phyloP scores from a whole-genome alignment of 164 flowering plant genomes.

The Liriodendron chinense region DNA sequence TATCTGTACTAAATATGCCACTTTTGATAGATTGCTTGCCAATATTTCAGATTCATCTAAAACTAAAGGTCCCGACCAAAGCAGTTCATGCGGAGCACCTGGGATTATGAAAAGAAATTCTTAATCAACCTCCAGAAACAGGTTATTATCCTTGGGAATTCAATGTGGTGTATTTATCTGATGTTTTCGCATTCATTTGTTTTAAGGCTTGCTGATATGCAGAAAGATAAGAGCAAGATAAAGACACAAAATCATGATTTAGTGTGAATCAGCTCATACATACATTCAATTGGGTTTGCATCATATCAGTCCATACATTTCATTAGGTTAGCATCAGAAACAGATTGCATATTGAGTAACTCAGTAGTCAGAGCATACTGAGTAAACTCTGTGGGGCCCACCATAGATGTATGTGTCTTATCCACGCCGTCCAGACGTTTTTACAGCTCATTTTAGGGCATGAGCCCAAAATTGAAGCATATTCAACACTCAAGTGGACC shows the following conservation, averaged over 20 bases:
- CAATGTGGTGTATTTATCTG: not conserved
- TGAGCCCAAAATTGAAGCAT: too few species aligned
- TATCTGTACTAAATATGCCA: not conserved
- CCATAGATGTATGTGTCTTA: too few species aligned
- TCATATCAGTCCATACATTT: not conserved
- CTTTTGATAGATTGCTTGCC: not conserved
- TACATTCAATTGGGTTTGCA: not conserved
- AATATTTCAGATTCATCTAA: constrained; percentile 64
- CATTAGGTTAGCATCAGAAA: not conserved
- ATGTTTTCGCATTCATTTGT: not conserved
- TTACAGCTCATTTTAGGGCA: too few species aligned
- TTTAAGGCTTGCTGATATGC: not conserved
- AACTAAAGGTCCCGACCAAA: constrained; percentile 90
- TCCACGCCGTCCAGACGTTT: too few species aligned
- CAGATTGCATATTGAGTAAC: not conserved
- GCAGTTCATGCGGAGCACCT: constrained; percentile 92
- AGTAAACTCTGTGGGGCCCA: too few species aligned
- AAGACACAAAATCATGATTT: too few species aligned
- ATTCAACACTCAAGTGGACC: too few species aligned
- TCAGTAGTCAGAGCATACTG: too few species aligned
- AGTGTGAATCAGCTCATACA: too few species aligned
- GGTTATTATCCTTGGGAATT: constrained; percentile 35
- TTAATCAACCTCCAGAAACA: constrained; percentile 90
- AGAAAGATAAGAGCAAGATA: not conserved
- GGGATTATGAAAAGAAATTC: constrained; percentile 85